Conservation (phyloP, 2,329 filamentous ascomycete species). For the Calonectria pteridis region DNA sequence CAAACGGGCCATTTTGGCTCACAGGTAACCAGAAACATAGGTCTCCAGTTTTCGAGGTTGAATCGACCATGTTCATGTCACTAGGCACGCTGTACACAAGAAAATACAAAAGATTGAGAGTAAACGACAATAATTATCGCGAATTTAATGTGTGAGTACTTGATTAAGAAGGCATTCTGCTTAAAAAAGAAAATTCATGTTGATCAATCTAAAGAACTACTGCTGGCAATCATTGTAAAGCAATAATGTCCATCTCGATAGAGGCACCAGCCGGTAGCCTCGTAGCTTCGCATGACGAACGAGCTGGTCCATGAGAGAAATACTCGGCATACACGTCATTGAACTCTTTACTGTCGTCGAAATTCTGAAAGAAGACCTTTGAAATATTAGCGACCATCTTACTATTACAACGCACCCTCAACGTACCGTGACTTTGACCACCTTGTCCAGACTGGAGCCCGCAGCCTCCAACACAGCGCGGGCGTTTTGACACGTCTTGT, state of each 20-base stretch:
- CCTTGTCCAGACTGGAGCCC: constrained; percentile 70
- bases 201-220: neutral
- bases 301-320: constrained; percentile 35
- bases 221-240: neutral
- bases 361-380: constrained; percentile 27
- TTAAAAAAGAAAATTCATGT: fast-evolving
- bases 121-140: neutral
- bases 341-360: constrained; percentile 32
- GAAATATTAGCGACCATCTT: neutral
- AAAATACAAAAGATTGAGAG: neutral
- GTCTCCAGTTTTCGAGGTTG: neutral
- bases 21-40: too few relatives aligned
- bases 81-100: neutral
- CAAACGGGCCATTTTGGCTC: too few relatives aligned
- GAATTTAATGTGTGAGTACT: neutral
- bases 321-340: constrained; percentile 33
- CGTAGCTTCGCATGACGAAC: constrained; percentile 23
- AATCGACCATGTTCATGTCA: neutral
- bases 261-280: constrained; percentile 29
- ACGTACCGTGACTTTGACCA: constrained; percentile 71
- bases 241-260: constrained; percentile 35
- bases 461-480: constrained; percentile 76
- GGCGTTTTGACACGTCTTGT: constrained; percentile 62
- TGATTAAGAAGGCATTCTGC: neutral
- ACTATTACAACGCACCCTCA: neutral